Base-by-base conservation (phyloP, 2,329 filamentous ascomycete genomes). In the Clonostachys rhizophaga region DNA sequence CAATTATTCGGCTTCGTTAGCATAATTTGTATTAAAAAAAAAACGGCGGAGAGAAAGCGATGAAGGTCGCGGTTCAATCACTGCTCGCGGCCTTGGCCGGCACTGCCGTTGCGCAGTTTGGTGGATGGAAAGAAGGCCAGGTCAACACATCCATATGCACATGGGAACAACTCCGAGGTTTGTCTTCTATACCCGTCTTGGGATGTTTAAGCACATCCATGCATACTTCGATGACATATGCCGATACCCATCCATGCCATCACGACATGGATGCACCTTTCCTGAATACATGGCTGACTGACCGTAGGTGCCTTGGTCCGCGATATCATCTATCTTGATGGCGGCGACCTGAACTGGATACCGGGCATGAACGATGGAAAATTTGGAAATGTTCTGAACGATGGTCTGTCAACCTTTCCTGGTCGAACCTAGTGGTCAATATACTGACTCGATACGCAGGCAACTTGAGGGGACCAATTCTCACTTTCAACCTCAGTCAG, bases 251-350 rank as follows among this genome's bases (percentile, higher is more conserved):
- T 30, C 24, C 9, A 30, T 30, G 24, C 24, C 24, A 30, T 30
- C 8, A 30, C 9, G 24, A 30, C 24, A 30, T 30, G 24, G 24
- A 9, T 30, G 37, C n/a, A 42, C 36, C 39, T 24, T 11, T 41
- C 17, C n/a, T n/a, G 9, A 18, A 13, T 12, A 20, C 2, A 6
- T 35, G 10, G 47, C 57, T 67, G 46, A 64, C 52, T 35, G 12
- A 34, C 35, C 44, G 24, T 54, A 84, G 83, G 74, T 51, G 74
- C 76, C 36, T 63, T 83, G 4, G 63, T 87, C 35, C 74, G 75
- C 40, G 81, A 87, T 54, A 82, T 75, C 3, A 64, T 86, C 14
- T 87, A 85, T 56, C 61, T 88, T 18, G 83, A 88, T 58, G 84
- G 84, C 36, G 84, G 84, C 5, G 52, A 59, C 40, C 59, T 84